Base-by-base conservation (phyloP, 208 protist species). In the Trypanosoma boissoni region DNA sequence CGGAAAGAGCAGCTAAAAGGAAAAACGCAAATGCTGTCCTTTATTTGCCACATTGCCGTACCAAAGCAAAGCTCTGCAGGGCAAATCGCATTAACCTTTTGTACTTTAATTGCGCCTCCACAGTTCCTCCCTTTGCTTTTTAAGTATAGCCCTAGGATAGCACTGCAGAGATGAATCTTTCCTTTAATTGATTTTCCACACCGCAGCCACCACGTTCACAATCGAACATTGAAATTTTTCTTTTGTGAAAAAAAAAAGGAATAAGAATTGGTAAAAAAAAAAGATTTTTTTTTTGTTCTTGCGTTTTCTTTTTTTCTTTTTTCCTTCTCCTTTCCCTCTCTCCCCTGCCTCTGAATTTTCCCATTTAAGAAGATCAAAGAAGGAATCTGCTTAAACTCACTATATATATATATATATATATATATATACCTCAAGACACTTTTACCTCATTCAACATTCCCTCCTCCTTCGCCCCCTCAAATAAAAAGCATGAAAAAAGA, bases 391-490 rank as follows among this genome's bases (percentile, higher is more conserved):
- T 23, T 18, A 51, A n/a, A 51, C 10, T 51, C n/a, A 48, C 18
- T 6, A 55, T 42, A 44, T 55, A 48, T 64, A 56, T 56, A 52
- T 57, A 65, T 26, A 57, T 57, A 65, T 43, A 58, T 64, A 48
- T 42, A 59, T 41, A 46, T 31, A 65, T 28, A 63, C 31, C 64
- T 12, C 9, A 64, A 43, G 43, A 31, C 9, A 48, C n/a, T 24
- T 48, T 8, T 8, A 48, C 5, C 10, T 24, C 7, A 16, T 21
- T 8, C 42, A 20, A 16, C 5, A 48, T 23, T 26, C 8, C 5
- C 23, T 51, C 28, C 26, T 51, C 28, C 45, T 51, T 51, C 26
- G 6, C 12, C 21, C 3, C 2, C 21, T 50, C 21, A 31, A 31
- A 2, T 26, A 28, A 20, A 20, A 2, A 50, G 3, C 49, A 18